Conservation (phyloP, 495 filamentous ascomycete genomes). For the Tuber indicum region DNA sequence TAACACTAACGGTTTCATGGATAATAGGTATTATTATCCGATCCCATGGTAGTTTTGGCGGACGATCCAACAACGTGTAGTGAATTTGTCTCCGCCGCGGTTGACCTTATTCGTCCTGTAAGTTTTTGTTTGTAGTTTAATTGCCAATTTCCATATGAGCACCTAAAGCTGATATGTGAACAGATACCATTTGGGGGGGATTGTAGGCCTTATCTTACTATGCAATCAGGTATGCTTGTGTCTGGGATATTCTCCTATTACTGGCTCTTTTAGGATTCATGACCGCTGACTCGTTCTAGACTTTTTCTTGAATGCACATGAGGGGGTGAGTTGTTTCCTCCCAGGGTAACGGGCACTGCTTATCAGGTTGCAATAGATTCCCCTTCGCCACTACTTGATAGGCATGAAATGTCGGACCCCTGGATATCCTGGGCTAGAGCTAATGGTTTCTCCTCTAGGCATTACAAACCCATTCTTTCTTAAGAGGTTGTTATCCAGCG, state of each 20-base stretch:
- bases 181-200: conserved; percentile 41
- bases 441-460: background rate
- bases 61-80: conserved; percentile 40
- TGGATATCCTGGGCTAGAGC: background rate
- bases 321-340: conserved; percentile 30
- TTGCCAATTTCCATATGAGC: conserved; percentile 5
- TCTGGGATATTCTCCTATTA: conserved; percentile 6
- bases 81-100: conserved; percentile 39
- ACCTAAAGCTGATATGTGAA: conserved; percentile 20
- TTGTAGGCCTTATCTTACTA: conserved; percentile 40
- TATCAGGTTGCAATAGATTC: conserved; percentile 27
- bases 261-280: background rate
- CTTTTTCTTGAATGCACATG: conserved; percentile 38
- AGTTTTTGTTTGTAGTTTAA: conserved; percentile 11
- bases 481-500: conserved; percentile 37
- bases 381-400: conserved; percentile 40
- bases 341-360: background rate
- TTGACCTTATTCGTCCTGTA: conserved; percentile 40
- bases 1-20: background rate
- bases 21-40: conserved; percentile 38
- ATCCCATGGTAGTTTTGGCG: conserved; percentile 39
- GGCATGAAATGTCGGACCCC: conserved; percentile 7
- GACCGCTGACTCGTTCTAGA: conserved; percentile 16
- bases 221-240: conserved; percentile 33
- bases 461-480: conserved; percentile 42